Percentiles rank a stretch among this genome's conserved stretches.
These are phyloP conservation scores for Malus sylvestris DNA, from an alignment of 306 rosid genomes.

Conservation along the genomic window DNA sequence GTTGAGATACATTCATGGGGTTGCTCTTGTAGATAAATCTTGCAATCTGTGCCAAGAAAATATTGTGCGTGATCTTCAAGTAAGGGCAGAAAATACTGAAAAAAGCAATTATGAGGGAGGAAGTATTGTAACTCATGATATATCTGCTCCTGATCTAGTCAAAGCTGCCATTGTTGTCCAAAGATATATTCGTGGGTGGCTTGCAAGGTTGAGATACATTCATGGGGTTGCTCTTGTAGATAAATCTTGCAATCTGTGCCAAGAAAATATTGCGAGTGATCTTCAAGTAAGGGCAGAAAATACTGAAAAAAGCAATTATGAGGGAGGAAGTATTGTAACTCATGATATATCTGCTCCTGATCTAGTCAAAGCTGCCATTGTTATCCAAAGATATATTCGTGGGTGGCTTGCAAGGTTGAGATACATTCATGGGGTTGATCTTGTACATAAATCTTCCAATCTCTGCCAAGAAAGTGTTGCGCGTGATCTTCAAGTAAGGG, in stretches of 20 bases:
- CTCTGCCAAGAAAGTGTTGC: slow-evolving; percentile 14
- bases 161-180: slow-evolving; percentile 45
- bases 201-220: too few relatives aligned
- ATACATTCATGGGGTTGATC: slow-evolving; percentile 25
- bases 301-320: too few relatives aligned
- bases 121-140: slow-evolving; percentile 10
- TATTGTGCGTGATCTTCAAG: slow-evolving; percentile 26
- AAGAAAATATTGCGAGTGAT: too few relatives aligned
- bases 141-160: slow-evolving; percentile 13
- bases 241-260: too few relatives aligned
- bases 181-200: slow-evolving; percentile 10
- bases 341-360: too few relatives aligned
- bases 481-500: slow-evolving; percentile 30
- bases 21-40: slow-evolving; percentile 29
- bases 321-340: too few relatives aligned
- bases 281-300: too few relatives aligned
- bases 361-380: too few relatives aligned
- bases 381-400: slow-evolving; percentile 16
- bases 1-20: slow-evolving; percentile 25
- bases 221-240: too few relatives aligned
- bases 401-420: slow-evolving; percentile 44
- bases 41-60: slow-evolving; percentile 11
- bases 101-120: slow-evolving; percentile 1
- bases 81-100: slow-evolving; percentile 33
- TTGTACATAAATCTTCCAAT: slow-evolving; percentile 21